Evolutionary conservation across 1,284 basidiomycete genomes (phyloP).

Genomic region (Ganoderma resinaceum): DNA sequence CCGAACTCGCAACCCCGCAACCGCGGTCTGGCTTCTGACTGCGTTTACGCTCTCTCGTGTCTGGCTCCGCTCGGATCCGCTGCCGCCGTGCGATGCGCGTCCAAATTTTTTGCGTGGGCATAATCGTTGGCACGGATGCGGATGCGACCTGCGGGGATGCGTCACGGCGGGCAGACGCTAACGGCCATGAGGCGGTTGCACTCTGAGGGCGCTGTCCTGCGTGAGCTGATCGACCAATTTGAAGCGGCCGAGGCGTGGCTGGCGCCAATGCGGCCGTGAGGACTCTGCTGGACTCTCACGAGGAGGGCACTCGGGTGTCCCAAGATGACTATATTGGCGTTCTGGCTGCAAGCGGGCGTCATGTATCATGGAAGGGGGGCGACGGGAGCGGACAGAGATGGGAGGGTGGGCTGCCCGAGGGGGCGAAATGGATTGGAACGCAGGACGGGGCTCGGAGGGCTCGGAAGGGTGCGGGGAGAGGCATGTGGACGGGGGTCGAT

Average conservation of each 20-base stretch:
- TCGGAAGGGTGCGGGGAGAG: not conserved
- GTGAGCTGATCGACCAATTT: conserved; percentile 92
- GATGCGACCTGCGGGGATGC: not conserved
- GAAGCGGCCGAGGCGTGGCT: conserved; percentile 95
- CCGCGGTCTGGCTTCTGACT: not conserved
- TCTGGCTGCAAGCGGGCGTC: conserved; percentile 7
- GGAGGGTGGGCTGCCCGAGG: conserved; percentile 13
- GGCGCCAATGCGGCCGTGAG: conserved; percentile 86
- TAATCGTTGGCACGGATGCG: not conserved
- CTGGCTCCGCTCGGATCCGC: not conserved
- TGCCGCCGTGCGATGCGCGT: not conserved
- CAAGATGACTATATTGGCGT: conserved; percentile 21
- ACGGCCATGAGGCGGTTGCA: conserved; percentile 89
- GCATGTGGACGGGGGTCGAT: not conserved
- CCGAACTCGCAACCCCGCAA: not conserved
- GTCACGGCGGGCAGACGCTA: conserved; percentile 66
- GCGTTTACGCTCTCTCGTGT: not conserved
- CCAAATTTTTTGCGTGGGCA: not conserved
- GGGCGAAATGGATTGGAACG: conserved; percentile 1
- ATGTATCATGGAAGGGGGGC: conserved; percentile 7
- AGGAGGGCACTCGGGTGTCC: conserved; percentile 15
- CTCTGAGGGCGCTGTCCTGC: conserved; percentile 80
- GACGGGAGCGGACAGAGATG: conserved; percentile 13
- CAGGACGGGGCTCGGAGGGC: not conserved
- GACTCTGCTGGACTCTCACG: conserved; percentile 33